Conservation (phyloP, 768 basidiomycete genomes). For the Mycena leptocephala region DNA sequence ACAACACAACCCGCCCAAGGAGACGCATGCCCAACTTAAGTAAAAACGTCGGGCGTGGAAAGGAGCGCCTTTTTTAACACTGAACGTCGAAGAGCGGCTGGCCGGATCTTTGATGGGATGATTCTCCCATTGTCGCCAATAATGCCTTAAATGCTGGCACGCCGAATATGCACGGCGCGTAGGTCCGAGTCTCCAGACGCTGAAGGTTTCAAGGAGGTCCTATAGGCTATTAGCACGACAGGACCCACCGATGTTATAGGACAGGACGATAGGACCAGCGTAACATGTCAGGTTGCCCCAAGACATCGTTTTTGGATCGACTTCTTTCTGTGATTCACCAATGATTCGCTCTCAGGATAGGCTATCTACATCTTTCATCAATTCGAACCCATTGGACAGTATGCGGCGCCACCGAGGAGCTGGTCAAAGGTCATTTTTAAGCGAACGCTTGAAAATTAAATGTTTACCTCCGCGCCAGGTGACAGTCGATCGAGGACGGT, state of each 20-base stretch:
- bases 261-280: not conserved
- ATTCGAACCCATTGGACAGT: not conserved
- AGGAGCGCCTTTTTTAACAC: not conserved
- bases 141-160: no score
- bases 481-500: no score
- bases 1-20: not conserved
- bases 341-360: not conserved
- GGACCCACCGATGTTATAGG: conserved; percentile 14
- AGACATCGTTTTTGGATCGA: not conserved
- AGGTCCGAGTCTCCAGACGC: not conserved
- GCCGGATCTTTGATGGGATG: conserved; percentile 24
- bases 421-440: no score
- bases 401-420: no score
- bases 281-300: not conserved
- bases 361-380: conserved; percentile 6
- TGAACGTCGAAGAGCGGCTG: not conserved
- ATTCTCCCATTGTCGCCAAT: not conserved
- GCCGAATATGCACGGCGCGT: no score
- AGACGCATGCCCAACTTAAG: not conserved
- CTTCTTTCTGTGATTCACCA: not conserved
- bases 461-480: no score
- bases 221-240: no score
- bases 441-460: no score
- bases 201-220: not conserved
- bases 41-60: not conserved